Conservation (phyloP, 345 rosid genomes). For the Kernera saxatilis region DNA sequence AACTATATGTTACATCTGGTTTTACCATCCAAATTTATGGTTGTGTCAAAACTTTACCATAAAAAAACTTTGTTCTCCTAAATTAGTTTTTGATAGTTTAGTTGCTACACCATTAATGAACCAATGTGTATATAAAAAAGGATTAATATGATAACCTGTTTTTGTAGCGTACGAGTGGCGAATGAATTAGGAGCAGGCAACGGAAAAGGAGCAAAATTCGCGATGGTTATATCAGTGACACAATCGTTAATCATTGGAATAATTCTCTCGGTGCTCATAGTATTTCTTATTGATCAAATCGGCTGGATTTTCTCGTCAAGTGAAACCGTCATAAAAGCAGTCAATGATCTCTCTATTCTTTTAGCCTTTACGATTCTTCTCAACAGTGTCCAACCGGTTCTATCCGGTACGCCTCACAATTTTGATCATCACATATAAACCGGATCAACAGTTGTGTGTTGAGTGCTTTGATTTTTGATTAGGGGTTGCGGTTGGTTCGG, state of each 20-base stretch:
- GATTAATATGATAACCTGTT: background rate
- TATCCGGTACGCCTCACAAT: constrained; percentile 46
- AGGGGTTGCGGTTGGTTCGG: constrained; percentile 85
- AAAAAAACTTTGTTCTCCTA: too few species aligned
- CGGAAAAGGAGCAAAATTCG: constrained; percentile 47
- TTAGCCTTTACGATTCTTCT: constrained; percentile 73
- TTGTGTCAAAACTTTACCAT: too few species aligned
- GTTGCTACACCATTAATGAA: too few species aligned
- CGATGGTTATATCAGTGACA: constrained; percentile 49
- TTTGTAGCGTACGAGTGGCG: constrained; percentile 72
- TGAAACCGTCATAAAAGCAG: constrained; percentile 46
- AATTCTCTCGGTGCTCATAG: constrained; percentile 48
- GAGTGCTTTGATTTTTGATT: background rate
- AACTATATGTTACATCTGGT: too few species aligned
- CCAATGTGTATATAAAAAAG: too few species aligned
- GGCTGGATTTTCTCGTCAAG: constrained; percentile 64
- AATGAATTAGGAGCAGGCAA: constrained; percentile 18
- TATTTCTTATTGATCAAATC: constrained; percentile 37
- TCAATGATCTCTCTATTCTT: constrained; percentile 51
- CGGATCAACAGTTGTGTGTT: background rate
- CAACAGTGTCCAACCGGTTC: constrained; percentile 84
- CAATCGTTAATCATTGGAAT: constrained; percentile 55
- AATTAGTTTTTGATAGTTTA: too few species aligned
- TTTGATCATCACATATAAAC: background rate
- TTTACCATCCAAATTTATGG: too few species aligned